Evolutionary conservation across 371 early-diverging fungal species (phyloP).

Genomic region (Apophysomyces elegans): DNA sequence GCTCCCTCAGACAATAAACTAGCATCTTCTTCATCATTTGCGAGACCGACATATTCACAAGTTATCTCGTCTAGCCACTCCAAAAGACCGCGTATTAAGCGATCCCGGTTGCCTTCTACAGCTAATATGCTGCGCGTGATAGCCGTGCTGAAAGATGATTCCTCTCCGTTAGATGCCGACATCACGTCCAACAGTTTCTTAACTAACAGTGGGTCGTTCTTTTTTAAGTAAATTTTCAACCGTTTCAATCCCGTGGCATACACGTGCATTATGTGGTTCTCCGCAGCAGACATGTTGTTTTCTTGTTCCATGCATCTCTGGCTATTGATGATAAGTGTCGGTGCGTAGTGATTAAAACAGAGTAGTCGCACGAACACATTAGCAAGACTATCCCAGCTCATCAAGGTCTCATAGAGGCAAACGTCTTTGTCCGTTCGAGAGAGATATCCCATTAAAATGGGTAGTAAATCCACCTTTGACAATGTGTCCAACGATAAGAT

Average conservation of each 20-base stretch:
- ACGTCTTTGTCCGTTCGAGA: slow-evolving; percentile 11
- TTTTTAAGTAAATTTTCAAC: slow-evolving; percentile 29
- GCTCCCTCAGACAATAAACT: slow-evolving; percentile 22
- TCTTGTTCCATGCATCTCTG: background rate
- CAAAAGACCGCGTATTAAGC: slow-evolving; percentile 18
- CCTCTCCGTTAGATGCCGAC: background rate
- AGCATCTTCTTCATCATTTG: slow-evolving; percentile 24
- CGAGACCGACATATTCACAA: slow-evolving; percentile 36
- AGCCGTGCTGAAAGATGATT: background rate
- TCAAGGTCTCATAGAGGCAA: slow-evolving; percentile 25
- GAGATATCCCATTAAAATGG: slow-evolving; percentile 24
- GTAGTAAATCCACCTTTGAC: slow-evolving; percentile 21
- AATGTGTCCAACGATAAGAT: slow-evolving; percentile 31
- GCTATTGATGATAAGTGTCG: slow-evolving; percentile 24
- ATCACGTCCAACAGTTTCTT: slow-evolving; percentile 20
- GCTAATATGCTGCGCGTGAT: slow-evolving; percentile 5
- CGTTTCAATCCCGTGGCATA: slow-evolving; percentile 26
- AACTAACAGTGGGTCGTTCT: slow-evolving; percentile 29
- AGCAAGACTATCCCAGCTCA: slow-evolving; percentile 42
- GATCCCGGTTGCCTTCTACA: slow-evolving; percentile 2
- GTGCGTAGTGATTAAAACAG: slow-evolving; percentile 28
- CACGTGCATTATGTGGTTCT: background rate
- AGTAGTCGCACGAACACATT: slow-evolving; percentile 31
- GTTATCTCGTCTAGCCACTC: slow-evolving; percentile 45
- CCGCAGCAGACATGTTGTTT: background rate